A percentile compares a stretch with the other conserved stretches of the same genome.
Conservation (phyloP, 495 filamentous ascomycete species). For the Talaromyces wortmannii region DNA sequence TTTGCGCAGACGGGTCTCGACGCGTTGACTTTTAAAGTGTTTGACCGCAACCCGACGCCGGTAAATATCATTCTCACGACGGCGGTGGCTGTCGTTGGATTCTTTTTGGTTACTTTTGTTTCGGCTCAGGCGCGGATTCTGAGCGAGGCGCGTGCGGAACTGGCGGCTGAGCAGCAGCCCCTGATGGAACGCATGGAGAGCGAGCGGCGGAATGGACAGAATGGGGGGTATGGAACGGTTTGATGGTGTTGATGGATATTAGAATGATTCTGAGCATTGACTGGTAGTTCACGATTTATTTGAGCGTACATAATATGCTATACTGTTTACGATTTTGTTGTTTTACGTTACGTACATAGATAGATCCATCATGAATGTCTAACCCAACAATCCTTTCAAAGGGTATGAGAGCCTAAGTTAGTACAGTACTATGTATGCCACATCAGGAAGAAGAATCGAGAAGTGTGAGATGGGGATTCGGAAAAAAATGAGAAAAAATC, state of each 20-base stretch:
- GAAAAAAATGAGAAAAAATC: too few species aligned
- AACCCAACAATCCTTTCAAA: too few species aligned
- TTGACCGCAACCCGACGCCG: constrained; percentile 65
- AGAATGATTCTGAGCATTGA: too few species aligned
- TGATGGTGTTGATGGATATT: not conserved
- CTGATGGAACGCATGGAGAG: not conserved
- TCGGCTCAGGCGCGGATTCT: constrained; percentile 25
- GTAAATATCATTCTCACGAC: constrained; percentile 67
- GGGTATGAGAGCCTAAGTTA: too few species aligned
- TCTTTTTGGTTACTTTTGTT: constrained; percentile 55
- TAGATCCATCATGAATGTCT: too few species aligned
- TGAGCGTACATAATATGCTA: too few species aligned
- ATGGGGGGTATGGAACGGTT: not conserved
- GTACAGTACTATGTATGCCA: too few species aligned
- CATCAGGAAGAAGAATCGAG: too few species aligned
- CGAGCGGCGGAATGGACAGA: not conserved
- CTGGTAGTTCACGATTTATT: too few species aligned
- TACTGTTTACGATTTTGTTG: too few species aligned
- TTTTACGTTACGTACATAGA: too few species aligned
- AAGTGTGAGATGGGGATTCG: too few species aligned
- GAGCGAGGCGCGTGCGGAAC: not conserved
- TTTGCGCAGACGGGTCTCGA: constrained; percentile 82
- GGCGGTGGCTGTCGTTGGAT: constrained; percentile 52
- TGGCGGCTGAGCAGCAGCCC: not conserved
- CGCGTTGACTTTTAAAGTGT: constrained; percentile 66